These are phyloP conservation scores for Paecilomyces formosus DNA, from an alignment of 2,329 filamentous ascomycete species.

Conservation along the genomic window DNA sequence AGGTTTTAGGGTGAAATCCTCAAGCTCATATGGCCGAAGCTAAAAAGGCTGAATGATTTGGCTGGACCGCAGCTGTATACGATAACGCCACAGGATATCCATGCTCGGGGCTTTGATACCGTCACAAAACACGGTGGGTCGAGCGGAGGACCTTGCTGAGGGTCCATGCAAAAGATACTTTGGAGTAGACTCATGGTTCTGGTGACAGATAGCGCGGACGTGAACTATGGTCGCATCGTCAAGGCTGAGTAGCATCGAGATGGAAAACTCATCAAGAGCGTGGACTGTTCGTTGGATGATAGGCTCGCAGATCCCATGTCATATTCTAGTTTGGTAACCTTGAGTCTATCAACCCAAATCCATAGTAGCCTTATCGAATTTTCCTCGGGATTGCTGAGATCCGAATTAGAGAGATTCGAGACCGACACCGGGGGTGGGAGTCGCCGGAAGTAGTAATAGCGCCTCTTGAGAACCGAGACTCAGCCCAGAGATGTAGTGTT, in stretches of 20 bases:
- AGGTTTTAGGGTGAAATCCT: background rate
- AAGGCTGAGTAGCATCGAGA: background rate
- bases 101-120: background rate
- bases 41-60: background rate
- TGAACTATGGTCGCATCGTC: background rate
- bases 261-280: background rate
- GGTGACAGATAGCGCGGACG: background rate
- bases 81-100: background rate
- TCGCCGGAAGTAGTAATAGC: background rate
- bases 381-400: background rate
- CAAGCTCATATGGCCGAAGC: background rate
- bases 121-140: background rate
- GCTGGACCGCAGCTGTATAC: background rate
- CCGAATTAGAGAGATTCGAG: background rate
- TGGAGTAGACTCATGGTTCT: background rate
- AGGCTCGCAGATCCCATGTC: background rate
- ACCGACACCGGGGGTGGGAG: background rate
- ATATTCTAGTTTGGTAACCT: background rate
- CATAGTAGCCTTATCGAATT: background rate
- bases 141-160: background rate
- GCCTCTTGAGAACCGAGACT: background rate
- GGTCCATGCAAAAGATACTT: background rate
- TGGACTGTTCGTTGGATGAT: background rate
- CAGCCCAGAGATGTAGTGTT: background rate
- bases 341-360: background rate